Evolutionary conservation across 2,329 filamentous ascomycete genomes (phyloP).

Genomic region (Pseudogymnoascus sp.): DNA sequence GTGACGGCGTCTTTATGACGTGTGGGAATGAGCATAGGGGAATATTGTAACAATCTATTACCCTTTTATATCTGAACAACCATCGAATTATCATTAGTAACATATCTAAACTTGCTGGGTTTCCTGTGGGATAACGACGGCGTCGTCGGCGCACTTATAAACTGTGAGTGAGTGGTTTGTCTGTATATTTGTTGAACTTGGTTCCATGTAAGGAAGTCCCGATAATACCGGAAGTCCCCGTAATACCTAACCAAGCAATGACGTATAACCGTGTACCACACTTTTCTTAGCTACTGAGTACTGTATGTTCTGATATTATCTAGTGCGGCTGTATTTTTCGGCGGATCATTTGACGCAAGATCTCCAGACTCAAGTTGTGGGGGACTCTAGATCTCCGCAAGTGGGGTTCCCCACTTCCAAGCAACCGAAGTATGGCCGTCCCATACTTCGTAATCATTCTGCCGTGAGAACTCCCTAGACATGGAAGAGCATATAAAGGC

Average conservation of each 20-base stretch:
- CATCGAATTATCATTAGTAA: no score
- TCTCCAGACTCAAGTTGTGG: not conserved
- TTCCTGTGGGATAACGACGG: no score
- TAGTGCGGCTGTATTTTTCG: not conserved
- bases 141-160: no score
- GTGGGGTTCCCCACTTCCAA: not conserved
- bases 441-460: not conserved
- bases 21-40: not conserved
- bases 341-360: not conserved
- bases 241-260: not conserved
- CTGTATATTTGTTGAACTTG: not conserved
- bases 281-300: not conserved
- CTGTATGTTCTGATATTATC: not conserved
- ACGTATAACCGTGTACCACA: not conserved
- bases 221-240: not conserved
- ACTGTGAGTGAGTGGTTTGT: not conserved
- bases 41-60: not conserved
- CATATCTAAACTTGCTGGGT: no score
- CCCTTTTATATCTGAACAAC: no score
- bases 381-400: not conserved
- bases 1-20: constrained; percentile 14
- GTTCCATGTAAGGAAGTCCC: not conserved
- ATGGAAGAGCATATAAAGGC: not conserved
- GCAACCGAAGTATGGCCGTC: not conserved
- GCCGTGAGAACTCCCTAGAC: not conserved